Conservation (phyloP, 768 basidiomycete genomes). For the Tylopilus sp. region DNA sequence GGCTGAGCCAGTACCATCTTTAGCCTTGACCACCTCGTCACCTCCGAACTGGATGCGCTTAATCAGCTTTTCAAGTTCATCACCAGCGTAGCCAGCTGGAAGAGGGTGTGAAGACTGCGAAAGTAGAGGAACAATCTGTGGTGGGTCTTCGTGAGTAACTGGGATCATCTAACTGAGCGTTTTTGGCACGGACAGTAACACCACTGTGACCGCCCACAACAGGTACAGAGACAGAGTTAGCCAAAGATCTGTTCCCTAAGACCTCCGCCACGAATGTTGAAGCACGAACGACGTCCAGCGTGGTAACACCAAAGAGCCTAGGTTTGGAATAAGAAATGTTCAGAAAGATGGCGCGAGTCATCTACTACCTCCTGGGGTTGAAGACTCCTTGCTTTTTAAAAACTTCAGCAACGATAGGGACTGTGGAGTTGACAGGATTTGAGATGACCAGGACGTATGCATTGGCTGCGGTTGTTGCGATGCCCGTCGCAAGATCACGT, state of each 20-base stretch:
- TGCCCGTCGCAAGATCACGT: slow-evolving; percentile 85
- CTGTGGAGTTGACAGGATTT: slow-evolving; percentile 99
- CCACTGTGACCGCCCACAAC: slow-evolving; percentile 96
- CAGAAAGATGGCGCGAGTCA: background rate
- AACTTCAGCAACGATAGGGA: slow-evolving; percentile 93
- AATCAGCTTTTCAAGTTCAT: slow-evolving; percentile 56
- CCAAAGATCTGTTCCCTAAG: slow-evolving; percentile 57
- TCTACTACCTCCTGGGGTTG: slow-evolving; percentile 81
- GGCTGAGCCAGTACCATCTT: slow-evolving; percentile 86
- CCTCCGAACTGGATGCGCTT: slow-evolving; percentile 94
- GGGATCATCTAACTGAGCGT: background rate
- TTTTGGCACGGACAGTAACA: slow-evolving; percentile 57
- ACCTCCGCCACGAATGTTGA: slow-evolving; percentile 91
- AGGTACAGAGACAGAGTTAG: slow-evolving; percentile 69
- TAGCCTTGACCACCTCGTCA: slow-evolving; percentile 98
- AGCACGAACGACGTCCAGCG: slow-evolving; percentile 96
- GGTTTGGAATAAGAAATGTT: background rate
- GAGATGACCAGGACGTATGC: slow-evolving; percentile 96
- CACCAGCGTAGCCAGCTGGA: slow-evolving; percentile 49
- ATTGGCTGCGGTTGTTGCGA: slow-evolving; percentile 80
- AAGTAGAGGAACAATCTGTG: slow-evolving; percentile 86
- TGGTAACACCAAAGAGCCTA: slow-evolving; percentile 97
- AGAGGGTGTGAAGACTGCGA: slow-evolving; percentile 84
- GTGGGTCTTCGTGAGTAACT: slow-evolving; percentile 6
- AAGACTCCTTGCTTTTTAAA: slow-evolving; percentile 91